Conservation (phyloP, 2,329 filamentous ascomycete species). For the Claviceps capensis region DNA sequence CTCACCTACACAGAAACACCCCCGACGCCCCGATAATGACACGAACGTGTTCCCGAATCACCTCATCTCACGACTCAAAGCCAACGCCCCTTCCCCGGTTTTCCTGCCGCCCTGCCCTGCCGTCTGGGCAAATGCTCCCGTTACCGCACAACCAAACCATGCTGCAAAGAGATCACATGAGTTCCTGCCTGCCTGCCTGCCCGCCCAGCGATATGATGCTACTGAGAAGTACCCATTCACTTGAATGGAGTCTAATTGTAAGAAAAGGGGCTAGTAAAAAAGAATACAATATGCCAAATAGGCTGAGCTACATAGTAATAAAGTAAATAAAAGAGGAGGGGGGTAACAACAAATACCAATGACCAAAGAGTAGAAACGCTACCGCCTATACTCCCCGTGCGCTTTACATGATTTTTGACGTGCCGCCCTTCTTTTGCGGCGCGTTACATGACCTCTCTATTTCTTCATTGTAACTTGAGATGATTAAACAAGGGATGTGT, state of each 20-base stretch:
- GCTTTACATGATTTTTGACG: constrained; percentile 29
- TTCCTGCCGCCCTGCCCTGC: too few relatives aligned
- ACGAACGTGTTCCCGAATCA: too few relatives aligned
- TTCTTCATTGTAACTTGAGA: constrained; percentile 20
- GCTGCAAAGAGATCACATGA: background rate
- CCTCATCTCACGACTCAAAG: too few relatives aligned
- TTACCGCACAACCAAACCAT: background rate
- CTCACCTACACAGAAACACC: too few relatives aligned
- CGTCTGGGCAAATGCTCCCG: too few relatives aligned
- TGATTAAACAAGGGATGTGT: constrained; percentile 12
- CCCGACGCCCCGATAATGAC: too few relatives aligned
- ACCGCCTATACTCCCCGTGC: constrained; percentile 26
- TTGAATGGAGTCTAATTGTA: constrained; percentile 18
- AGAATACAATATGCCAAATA: background rate
- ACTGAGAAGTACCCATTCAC: constrained; percentile 15
- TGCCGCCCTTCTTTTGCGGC: constrained; percentile 18
- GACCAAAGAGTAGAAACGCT: constrained; percentile 11
- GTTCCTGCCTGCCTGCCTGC: background rate
- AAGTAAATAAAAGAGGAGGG: constrained; percentile 11
- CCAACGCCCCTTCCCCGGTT: too few relatives aligned
- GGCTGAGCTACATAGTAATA: constrained; percentile 6
- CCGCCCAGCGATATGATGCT: constrained; percentile 1
- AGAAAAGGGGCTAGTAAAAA: background rate
- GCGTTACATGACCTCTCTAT: constrained; percentile 30
- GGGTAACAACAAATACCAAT: constrained; percentile 8